These are phyloP conservation scores for Arthroderma sp. DNA, from an alignment of 2,329 filamentous ascomycete species.

Conservation along the genomic window DNA sequence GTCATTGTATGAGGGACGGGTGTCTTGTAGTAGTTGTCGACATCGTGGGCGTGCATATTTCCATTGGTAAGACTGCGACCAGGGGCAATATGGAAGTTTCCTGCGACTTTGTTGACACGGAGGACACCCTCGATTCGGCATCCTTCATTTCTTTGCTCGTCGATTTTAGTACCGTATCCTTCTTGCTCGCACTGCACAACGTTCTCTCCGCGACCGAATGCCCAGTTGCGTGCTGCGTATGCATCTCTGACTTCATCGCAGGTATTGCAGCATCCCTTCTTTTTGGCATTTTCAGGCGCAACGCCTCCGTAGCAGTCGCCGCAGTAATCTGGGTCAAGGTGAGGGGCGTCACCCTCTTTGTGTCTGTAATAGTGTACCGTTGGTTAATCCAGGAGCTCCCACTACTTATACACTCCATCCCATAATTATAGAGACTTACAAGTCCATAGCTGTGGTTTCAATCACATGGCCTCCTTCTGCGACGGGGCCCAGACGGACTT, in stretches of 20 bases:
- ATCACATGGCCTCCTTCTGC: slow-evolving; percentile 65
- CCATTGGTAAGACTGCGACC: slow-evolving; percentile 92
- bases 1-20: slow-evolving; percentile 71
- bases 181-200: slow-evolving; percentile 94
- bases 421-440: slow-evolving; percentile 37
- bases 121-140: slow-evolving; percentile 87
- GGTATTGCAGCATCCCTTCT: slow-evolving; percentile 88
- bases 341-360: slow-evolving; percentile 53
- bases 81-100: slow-evolving; percentile 96
- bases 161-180: slow-evolving; percentile 80
- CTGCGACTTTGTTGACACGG: slow-evolving; percentile 94
- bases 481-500: slow-evolving; percentile 64
- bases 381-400: too few species aligned
- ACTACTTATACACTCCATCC: too few species aligned
- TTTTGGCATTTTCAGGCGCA: slow-evolving; percentile 55
- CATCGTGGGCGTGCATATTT: slow-evolving; percentile 94
- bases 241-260: slow-evolving; percentile 95
- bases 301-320: slow-evolving; percentile 82
- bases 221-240: slow-evolving; percentile 81
- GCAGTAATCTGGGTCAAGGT: slow-evolving; percentile 86
- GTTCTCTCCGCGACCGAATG: slow-evolving; percentile 79
- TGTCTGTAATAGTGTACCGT: slow-evolving; percentile 37
- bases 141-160: slow-evolving; percentile 77
- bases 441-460: slow-evolving; percentile 52
- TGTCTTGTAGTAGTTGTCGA: slow-evolving; percentile 84